Percentiles rank a stretch among this genome's conserved stretches.
Conservation (phyloP, 2,329 filamentous ascomycete genomes). For the Alternaria brassicicola region DNA sequence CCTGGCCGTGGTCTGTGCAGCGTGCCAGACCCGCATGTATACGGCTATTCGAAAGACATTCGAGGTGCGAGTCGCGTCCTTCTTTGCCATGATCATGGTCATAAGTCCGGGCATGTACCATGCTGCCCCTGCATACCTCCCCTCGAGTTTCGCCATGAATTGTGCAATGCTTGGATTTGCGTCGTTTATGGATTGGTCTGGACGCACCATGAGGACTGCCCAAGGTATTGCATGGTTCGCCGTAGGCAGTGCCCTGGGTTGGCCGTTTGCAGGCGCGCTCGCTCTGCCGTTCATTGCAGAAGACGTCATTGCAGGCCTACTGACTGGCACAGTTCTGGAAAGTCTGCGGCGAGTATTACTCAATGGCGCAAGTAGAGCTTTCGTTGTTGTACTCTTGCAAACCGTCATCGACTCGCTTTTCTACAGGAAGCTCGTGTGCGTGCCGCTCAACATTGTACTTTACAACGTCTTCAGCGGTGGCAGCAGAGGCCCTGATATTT, state of each 20-base stretch:
- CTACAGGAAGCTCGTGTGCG: conserved; percentile 77
- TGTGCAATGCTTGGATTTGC: conserved; percentile 83
- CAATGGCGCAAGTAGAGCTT: conserved; percentile 69
- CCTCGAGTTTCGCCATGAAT: conserved; percentile 98
- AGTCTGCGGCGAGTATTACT: conserved; percentile 65
- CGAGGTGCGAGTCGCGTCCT: conserved; percentile 80
- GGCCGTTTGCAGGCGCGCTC: conserved; percentile 90
- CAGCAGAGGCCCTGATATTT: conserved; percentile 83
- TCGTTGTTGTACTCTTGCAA: conserved; percentile 72
- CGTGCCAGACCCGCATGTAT: conserved; percentile 83
- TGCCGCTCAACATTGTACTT: conserved; percentile 89
- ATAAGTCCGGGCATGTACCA: conserved; percentile 93
- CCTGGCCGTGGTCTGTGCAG: conserved; percentile 76
- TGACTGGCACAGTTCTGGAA: conserved; percentile 65
- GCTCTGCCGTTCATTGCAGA: conserved; percentile 81
- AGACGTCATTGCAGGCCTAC: conserved; percentile 65
- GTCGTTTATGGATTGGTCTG: conserved; percentile 88
- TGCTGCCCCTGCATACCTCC: conserved; percentile 82
- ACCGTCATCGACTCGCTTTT: conserved; percentile 79
- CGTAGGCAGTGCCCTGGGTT: conserved; percentile 82
- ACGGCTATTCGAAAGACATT: conserved; percentile 75
- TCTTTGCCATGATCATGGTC: conserved; percentile 77
- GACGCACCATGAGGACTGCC: conserved; percentile 73
- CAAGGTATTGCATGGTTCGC: conserved; percentile 91
- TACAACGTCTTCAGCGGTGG: conserved; percentile 91